Conservation (phyloP, 306 rosid species). For the barrel medic (Medicago truncatula) region MtrunA17r5.0-ANR NC_053048.1:43789501-43790000, state of each 20-base stretch:
- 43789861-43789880: background rate
- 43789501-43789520: slow-evolving; percentile 46
- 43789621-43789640: slow-evolving; percentile 44
- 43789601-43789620: no score
- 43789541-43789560: background rate
- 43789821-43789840: slow-evolving; percentile 55
- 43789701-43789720: background rate
- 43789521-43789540: background rate
- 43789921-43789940: slow-evolving; percentile 9
- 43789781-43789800: slow-evolving; percentile 49
- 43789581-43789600: no score
- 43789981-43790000: slow-evolving; percentile 56
- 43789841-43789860: slow-evolving; percentile 8
- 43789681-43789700: slow-evolving; percentile 40
- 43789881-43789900: background rate
- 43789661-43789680: slow-evolving; percentile 36
- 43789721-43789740: no score
- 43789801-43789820: slow-evolving; percentile 27
- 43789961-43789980: slow-evolving; percentile 53
- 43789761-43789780: slow-evolving; percentile 5
- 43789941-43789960: slow-evolving; percentile 64
- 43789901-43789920: slow-evolving; percentile 14
- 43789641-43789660: slow-evolving; percentile 48
- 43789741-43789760: no score
- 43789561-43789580: no score